Evolutionary conservation across 2,329 filamentous ascomycete genomes (phyloP).

Genomic region (Trichoderma polysporum): DNA sequence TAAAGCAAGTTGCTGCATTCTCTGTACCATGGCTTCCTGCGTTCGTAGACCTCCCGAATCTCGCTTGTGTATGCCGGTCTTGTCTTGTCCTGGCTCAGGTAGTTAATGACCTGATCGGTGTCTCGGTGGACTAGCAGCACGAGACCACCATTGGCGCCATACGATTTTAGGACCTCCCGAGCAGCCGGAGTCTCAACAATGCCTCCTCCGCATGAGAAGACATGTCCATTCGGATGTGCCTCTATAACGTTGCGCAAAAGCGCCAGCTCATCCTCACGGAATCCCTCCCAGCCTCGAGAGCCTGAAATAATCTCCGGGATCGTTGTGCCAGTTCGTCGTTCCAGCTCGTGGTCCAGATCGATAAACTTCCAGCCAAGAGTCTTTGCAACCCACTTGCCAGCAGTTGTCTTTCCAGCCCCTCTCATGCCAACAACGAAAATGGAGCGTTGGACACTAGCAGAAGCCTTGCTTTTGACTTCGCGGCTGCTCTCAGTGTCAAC

Average conservation of each 20-base stretch:
- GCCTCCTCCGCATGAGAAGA: slow-evolving; percentile 93
- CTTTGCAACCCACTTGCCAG: slow-evolving; percentile 79
- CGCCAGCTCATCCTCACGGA: slow-evolving; percentile 74
- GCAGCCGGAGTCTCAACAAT: slow-evolving; percentile 84
- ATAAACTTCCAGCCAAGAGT: slow-evolving; percentile 74
- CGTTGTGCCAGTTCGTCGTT: slow-evolving; percentile 67
- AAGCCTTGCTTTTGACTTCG: slow-evolving; percentile 20
- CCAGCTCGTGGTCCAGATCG: slow-evolving; percentile 86
- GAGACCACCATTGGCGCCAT: slow-evolving; percentile 73
- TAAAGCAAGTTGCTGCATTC: slow-evolving; percentile 95
- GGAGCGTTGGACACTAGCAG: slow-evolving; percentile 52
- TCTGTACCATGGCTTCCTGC: slow-evolving; percentile 84
- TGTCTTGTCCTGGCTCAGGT: slow-evolving; percentile 83
- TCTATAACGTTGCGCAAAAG: slow-evolving; percentile 72
- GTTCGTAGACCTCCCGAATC: slow-evolving; percentile 85
- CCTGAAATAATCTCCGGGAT: slow-evolving; percentile 84
- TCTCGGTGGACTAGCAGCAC: slow-evolving; percentile 87
- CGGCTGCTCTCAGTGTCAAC: slow-evolving; percentile 52
- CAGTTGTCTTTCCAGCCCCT: slow-evolving; percentile 93
- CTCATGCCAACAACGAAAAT: slow-evolving; percentile 97
- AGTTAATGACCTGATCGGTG: slow-evolving; percentile 84
- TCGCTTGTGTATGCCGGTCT: slow-evolving; percentile 90
- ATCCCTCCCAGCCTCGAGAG: slow-evolving; percentile 78
- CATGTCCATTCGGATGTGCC: slow-evolving; percentile 70
- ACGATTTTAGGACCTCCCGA: slow-evolving; percentile 70